These are phyloP conservation scores for Penicillium tannophilum DNA, from an alignment of 495 filamentous ascomycete genomes.

Conservation along the genomic window DNA sequence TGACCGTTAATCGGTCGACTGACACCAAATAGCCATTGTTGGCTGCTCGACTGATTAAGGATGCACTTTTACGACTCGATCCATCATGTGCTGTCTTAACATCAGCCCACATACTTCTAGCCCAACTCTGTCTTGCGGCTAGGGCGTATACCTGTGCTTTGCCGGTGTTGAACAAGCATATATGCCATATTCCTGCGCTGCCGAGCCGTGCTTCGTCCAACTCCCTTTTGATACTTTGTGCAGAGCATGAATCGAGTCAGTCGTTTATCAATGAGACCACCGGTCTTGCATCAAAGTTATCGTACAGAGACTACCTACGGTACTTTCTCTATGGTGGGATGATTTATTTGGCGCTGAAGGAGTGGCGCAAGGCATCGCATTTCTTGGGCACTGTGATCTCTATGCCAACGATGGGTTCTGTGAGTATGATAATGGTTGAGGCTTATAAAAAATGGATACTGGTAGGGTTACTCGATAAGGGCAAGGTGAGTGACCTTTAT, in stretches of 20 bases:
- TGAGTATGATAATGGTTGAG: slow-evolving; percentile 80
- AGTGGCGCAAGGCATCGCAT: slow-evolving; percentile 72
- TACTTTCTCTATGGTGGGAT: slow-evolving; percentile 81
- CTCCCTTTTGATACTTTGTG: slow-evolving; percentile 26
- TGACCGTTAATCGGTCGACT: slow-evolving; percentile 14
- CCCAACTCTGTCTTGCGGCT: slow-evolving; percentile 59
- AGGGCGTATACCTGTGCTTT: slow-evolving; percentile 57
- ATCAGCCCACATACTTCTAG: slow-evolving; percentile 61
- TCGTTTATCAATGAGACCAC: slow-evolving; percentile 58
- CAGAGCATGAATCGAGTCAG: slow-evolving; percentile 34
- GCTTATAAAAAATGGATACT: slow-evolving; percentile 94
- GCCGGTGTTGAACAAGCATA: slow-evolving; percentile 68
- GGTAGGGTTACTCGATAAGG: slow-evolving; percentile 70
- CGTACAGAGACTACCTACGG: slow-evolving; percentile 61
- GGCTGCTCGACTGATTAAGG: slow-evolving; percentile 60
- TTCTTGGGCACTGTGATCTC: slow-evolving; percentile 71
- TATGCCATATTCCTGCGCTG: slow-evolving; percentile 64
- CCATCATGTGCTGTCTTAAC: slow-evolving; percentile 72
- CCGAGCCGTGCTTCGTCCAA: slow-evolving; percentile 22
- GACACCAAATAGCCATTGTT: slow-evolving; percentile 51
- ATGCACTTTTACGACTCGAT: slow-evolving; percentile 72
- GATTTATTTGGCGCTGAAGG: slow-evolving; percentile 70
- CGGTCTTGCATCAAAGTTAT: slow-evolving; percentile 60
- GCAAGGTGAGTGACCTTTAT: slow-evolving; percentile 53
- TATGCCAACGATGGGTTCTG: slow-evolving; percentile 57